Evolutionary conservation across 352 stramenopile genomes (phyloP).

Genomic region (Phytophthora quininea): DNA sequence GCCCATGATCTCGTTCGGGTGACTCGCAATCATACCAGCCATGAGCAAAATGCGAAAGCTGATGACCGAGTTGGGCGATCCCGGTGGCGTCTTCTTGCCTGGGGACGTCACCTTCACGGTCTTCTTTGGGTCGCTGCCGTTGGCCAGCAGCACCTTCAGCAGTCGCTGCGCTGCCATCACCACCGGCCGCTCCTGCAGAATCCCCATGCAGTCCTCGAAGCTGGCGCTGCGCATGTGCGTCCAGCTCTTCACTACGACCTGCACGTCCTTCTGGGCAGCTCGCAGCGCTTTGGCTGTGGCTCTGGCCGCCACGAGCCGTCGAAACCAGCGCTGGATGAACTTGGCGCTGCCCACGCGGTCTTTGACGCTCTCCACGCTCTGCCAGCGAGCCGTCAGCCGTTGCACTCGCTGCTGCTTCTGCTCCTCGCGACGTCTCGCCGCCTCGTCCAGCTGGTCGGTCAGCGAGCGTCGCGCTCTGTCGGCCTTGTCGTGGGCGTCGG

Average conservation of each 20-base stretch:
- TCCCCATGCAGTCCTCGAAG: conserved; percentile 70
- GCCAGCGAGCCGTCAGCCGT: conserved; percentile 62
- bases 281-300: conserved; percentile 44
- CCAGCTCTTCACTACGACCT: conserved; percentile 52
- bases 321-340: conserved; percentile 82
- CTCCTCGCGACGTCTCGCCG: conserved; percentile 49
- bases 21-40: conserved; percentile 73
- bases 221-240: conserved; percentile 32
- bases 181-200: conserved; percentile 65
- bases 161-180: conserved; percentile 56
- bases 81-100: conserved; percentile 9
- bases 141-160: conserved; percentile 57
- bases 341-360: conserved; percentile 63
- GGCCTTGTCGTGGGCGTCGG: conserved; percentile 48
- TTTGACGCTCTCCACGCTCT: conserved; percentile 74
- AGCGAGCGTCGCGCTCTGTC: conserved; percentile 39
- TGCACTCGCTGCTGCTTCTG: conserved; percentile 59
- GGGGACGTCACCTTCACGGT: not conserved
- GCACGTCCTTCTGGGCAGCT: conserved; percentile 41
- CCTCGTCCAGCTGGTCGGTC: conserved; percentile 57
- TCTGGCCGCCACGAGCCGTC: conserved; percentile 50
- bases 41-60: conserved; percentile 73
- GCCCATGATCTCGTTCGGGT: conserved; percentile 72
- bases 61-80: conserved; percentile 28
- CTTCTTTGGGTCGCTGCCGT: not conserved